Evolutionary conservation across 768 basidiomycete genomes (phyloP), one percentile per base, ranked within the genome.

Genomic region (Suillus tomentosus): DNA sequence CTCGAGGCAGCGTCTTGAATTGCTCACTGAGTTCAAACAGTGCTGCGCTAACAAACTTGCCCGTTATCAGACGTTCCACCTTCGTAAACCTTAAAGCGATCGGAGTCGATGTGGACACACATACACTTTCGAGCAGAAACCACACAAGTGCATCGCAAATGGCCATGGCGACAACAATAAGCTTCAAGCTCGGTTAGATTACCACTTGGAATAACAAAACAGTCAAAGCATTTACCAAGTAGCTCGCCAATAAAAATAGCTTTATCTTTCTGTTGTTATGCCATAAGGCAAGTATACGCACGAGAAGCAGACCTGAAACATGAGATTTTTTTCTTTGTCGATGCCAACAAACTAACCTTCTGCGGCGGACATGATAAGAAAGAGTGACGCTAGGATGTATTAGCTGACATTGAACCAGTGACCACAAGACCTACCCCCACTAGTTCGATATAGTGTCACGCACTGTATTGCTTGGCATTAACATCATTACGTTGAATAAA

Each of bases 241-340:
- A 66, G 40, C 56, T 57, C 14, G 58, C 22, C 53, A 57, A 50
- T 19, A 66, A 48, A 31, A 65, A 31, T 27, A 15, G 51, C 14
- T 40, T 27, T 27, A 56, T 64, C 4, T 55, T 50, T n/a, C 5
- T 45, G 24, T 39, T 39, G 17, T 36, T 22, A 42, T 61, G 51
- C 60, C 63, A 65, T 10, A 65, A 61, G 6, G 66, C 66, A 43
- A 64, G 64, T 22, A 59, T 64, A 42, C 66, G 66, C 34, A 64
- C 59, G 5, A 66, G 55, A 42, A 66, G 64, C 5, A 66, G 60
- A n/a, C 65, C 65, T 66, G 10, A 60, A 60, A 34, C 6, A 6
- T 24, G 27, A n/a, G n/a, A 5, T 3, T 5, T 2, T 5, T 24
- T 42, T n/a, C 51, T 5, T 43, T 58, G 15, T 15, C 22, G 8